Base-by-base conservation (phyloP, 1,139 yeast genomes). In the Candida gigantensis region DNA sequence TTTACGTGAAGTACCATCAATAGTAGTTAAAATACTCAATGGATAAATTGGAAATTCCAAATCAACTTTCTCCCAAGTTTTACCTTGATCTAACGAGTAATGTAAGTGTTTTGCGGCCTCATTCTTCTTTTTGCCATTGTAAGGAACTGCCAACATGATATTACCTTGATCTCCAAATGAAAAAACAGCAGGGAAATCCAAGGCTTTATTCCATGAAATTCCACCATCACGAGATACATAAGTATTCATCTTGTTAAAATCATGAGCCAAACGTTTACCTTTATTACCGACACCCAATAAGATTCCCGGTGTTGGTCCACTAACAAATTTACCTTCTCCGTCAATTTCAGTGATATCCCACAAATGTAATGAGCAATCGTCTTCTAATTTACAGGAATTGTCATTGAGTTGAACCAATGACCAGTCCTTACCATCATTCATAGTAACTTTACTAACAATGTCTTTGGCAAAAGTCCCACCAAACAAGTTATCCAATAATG, bases 111-210 rank as follows among this genome's bases (percentile, higher is more conserved):
- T 43, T 6, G 60, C 50, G 18, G 45, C 39, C 6, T 36, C 43
- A 33, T 39, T 28, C 15, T 49, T 42, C 15, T 58, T 50, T 13
- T 46, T 45, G 8, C 52, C 58, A 32, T 57, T 56, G 43, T 59
- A 68, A 12, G 81, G 81, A 5, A 79, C 65, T 2, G 89, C 87
- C 2, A 85, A 63, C 29, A 87, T 73, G 4, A 87, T 57, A 54
- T 87, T 87, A 34, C 96, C 97, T 41, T 77, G 77, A 57, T 88
- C 95, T 37, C 94, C 96, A 61, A 81, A 83, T 0, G 83, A 69
- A 46, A 76, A 81, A 4, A 70, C 52, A 30, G 79, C 68, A 2
- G 89, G 79, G 27, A 68, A 74, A 27, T 78, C 77, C 17, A 80
- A 51, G 0, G 80, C 75, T 40, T 67, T 55, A 27, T 58, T 59